These are phyloP conservation scores for Pseudocercospora ulei DNA, from an alignment of 2,329 filamentous ascomycete species.

Conservation along the genomic window DNA sequence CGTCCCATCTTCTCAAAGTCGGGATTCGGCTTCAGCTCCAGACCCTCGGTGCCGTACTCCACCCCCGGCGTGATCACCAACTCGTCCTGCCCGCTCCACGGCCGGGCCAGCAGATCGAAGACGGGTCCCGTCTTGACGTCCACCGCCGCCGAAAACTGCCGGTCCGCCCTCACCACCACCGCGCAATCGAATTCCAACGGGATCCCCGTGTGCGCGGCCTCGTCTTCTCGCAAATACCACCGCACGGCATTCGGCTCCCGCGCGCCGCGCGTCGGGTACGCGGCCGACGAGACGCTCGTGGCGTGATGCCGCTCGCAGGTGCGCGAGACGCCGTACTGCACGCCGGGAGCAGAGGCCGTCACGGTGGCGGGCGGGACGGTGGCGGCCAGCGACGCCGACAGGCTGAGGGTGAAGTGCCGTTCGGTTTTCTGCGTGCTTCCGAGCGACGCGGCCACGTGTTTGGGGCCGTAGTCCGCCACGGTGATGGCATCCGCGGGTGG, in stretches of 20 bases:
- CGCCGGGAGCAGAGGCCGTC: not conserved
- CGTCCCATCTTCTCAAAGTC: no score
- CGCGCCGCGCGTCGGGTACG: conserved; percentile 9
- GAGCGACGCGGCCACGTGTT: no score
- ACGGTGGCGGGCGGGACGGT: not conserved
- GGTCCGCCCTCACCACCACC: conserved; percentile 6
- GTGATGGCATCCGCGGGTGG: no score
- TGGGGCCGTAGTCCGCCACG: conserved; percentile 15
- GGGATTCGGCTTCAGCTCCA: no score
- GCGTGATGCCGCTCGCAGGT: conserved; percentile 8
- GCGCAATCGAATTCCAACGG: conserved; percentile 16
- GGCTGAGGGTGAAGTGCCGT: conserved; percentile 12
- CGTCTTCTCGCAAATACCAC: conserved; percentile 15
- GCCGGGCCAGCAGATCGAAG: conserved; percentile 16
- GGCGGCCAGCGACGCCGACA: conserved; percentile 14
- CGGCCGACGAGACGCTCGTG: conserved; percentile 7
- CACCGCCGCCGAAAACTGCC: conserved; percentile 7
- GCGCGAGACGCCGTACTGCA: conserved; percentile 4
- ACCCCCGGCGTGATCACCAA: conserved; percentile 14
- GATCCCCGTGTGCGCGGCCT: conserved; percentile 5
- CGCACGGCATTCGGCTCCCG: conserved; percentile 5
- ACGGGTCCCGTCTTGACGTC: conserved; percentile 16
- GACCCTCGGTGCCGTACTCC: conserved; percentile 9
- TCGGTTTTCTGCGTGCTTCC: conserved; percentile 11
- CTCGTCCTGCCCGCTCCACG: conserved; percentile 12